Evolutionary conservation across 2,329 filamentous ascomycete species (phyloP), one percentile per base, ranked within the genome.

Genomic region (Taxawa tesnikishii): DNA sequence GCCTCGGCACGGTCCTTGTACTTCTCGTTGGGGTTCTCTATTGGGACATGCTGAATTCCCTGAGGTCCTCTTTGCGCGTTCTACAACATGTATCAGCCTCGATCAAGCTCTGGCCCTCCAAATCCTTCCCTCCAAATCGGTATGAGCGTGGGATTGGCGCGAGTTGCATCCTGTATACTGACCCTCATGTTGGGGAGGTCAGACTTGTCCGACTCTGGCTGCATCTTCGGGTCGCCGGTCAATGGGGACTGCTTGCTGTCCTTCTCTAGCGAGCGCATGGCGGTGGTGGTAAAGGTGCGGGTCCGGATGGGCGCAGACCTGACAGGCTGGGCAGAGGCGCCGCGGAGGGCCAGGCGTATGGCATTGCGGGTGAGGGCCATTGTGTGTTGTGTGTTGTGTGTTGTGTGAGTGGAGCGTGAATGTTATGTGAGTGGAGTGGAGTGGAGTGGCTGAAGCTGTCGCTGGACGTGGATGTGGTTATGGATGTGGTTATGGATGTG

Each of bases 11-110:
- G 90, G 54, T 82, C 78, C 56, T 79, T 70, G 62, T 85, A 92
- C 62, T 90, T 93, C 70, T 96, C 90, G 58, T 83, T 73, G 21
- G 88, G 87, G 63, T 96, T 94, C 50, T 94, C 72, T 48, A 92
- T 65, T 37, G 85, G 81, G 14, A 68, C 80, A 52, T 82, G 75
- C 43, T 94, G 73, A 45, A 73, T 68, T 37, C 54, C 58, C 26
- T 49, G 41, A 12, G 55, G 44, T 33, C 53, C 50, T 39, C 64
- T 56, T 42, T 58, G 60, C 19, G 61, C 56, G 39, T 51, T 53
- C 59, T 62, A 38, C 15, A n/a, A 19, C 5, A 13, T 28, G 32
- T 41, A 26, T n/a, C 38, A 33, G 34, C 18, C 15, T 28, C 10
- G 12, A 4, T n/a, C 15, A 27, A 17, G 18, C 12, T 43, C 25